phyloP scores from a whole-genome alignment of 139 green algal genomes.

The Chlorella sp. region DNA sequence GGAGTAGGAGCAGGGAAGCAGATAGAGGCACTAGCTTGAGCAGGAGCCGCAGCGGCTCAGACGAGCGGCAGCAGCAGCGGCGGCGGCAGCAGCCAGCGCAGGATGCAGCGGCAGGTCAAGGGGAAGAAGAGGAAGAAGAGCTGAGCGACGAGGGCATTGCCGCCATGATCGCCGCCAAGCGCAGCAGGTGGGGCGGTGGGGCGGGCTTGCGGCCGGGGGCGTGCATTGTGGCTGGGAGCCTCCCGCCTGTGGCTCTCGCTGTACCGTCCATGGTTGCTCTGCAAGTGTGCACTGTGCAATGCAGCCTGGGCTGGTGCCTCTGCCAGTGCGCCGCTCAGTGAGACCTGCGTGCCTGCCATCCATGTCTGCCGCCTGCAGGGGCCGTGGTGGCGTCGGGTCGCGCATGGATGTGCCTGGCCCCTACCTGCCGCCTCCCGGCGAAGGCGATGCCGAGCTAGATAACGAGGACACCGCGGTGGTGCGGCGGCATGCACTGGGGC shows the following conservation, averaged over 20 bases:
- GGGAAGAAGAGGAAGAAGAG: neutral
- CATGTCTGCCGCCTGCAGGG: neutral
- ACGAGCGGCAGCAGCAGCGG: neutral
- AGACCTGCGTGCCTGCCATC: neutral
- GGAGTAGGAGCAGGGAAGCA: neutral
- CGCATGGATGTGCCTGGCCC: conserved; percentile 46
- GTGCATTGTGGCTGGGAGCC: no score
- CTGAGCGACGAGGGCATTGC: conserved; percentile 1
- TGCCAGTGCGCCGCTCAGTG: neutral
- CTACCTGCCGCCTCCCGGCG: neutral
- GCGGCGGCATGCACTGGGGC: conserved; percentile 34
- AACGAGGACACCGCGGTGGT: conserved; percentile 28
- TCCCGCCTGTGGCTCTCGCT: no score
- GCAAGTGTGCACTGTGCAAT: neutral
- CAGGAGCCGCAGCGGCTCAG: neutral
- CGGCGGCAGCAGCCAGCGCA: neutral
- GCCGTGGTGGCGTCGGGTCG: conserved; percentile 45
- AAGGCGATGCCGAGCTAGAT: neutral
- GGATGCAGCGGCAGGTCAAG: neutral
- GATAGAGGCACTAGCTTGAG: neutral
- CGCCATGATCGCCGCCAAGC: conserved; percentile 12
- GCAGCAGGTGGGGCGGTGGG: conserved; percentile 1
- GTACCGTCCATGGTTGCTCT: neutral
- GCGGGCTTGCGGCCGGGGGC: no score
- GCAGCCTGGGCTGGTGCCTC: no score